phyloP scores from a whole-genome alignment of 495 filamentous ascomycete genomes.

The Aspergillus funiculosus region DNA sequence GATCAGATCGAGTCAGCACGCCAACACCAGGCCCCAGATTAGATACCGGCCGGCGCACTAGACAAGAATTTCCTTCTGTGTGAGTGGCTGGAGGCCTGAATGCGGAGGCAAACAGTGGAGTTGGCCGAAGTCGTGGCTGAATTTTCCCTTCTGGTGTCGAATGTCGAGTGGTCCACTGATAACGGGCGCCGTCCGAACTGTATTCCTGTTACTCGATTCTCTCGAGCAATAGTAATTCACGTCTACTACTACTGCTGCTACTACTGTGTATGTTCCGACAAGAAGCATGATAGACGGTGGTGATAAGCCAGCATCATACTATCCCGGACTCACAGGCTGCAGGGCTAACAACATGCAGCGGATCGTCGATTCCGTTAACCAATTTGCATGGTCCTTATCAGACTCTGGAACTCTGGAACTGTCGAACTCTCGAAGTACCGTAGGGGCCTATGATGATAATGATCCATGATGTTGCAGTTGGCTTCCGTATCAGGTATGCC shows the following conservation, averaged over 20 bases:
- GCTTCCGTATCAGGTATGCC: no score
- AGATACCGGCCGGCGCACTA: slow-evolving; percentile 5
- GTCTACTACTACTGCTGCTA: no score
- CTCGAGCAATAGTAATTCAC: slow-evolving; percentile 18
- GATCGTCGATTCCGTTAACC: slow-evolving; percentile 13
- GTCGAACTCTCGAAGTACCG: no score
- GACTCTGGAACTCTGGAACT: neutral
- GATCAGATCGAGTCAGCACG: slow-evolving; percentile 40
- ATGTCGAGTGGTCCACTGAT: slow-evolving; percentile 7
- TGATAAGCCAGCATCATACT: no score
- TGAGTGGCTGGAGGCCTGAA: slow-evolving; percentile 14
- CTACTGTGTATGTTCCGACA: no score
- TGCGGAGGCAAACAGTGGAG: slow-evolving; percentile 17
- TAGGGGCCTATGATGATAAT: neutral
- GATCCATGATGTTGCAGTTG: no score
- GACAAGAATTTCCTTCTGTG: neutral
- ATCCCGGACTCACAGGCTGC: no score
- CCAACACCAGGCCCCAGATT: slow-evolving; percentile 12
- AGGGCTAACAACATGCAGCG: no score
- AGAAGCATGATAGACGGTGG: no score
- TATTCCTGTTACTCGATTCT: slow-evolving; percentile 22
- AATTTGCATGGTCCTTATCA: slow-evolving; percentile 16
- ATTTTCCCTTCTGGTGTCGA: no score
- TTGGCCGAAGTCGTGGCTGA: slow-evolving; percentile 14
- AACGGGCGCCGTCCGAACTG: slow-evolving; percentile 13